Evolutionary conservation across 2,329 filamentous ascomycete species (phyloP).

Genomic region (Mycosphaerella arachidis): DNA sequence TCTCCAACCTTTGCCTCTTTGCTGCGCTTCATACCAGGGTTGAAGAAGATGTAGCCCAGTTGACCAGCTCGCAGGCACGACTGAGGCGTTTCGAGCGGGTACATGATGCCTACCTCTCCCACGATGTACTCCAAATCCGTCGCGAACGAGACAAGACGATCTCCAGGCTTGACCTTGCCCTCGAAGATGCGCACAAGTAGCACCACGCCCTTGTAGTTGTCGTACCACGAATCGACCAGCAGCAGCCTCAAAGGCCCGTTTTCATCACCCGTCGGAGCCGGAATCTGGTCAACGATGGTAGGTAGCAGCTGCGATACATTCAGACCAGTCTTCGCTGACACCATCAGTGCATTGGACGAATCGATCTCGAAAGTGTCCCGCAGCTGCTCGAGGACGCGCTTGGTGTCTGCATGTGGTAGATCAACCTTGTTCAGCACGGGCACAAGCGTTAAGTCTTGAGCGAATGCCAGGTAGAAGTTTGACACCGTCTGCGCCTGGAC

Average conservation of each 20-base stretch:
- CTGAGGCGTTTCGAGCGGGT: conserved; percentile 81
- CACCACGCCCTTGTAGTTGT: conserved; percentile 90
- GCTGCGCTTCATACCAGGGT: conserved; percentile 95
- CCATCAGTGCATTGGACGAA: conserved; percentile 65
- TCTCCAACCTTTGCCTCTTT: conserved; percentile 95
- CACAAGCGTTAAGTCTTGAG: conserved; percentile 78
- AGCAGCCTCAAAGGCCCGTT: conserved; percentile 73
- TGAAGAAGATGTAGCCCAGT: conserved; percentile 95
- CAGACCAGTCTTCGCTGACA: conserved; percentile 90
- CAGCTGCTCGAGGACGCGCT: conserved; percentile 81
- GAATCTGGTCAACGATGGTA: conserved; percentile 78
- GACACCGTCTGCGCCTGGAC: conserved; percentile 97
- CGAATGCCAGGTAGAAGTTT: conserved; percentile 96
- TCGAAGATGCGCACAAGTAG: conserved; percentile 89
- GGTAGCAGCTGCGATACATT: conserved; percentile 83
- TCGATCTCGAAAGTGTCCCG: conserved; percentile 82
- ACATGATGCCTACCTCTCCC: conserved; percentile 95
- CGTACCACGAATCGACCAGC: conserved; percentile 97
- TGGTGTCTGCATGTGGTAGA: conserved; percentile 81
- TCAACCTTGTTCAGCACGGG: conserved; percentile 98
- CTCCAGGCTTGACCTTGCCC: conserved; percentile 74
- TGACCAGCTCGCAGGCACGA: conserved; percentile 79
- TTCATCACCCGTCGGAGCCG: conserved; percentile 70
- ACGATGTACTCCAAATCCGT: conserved; percentile 88
- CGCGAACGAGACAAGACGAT: conserved; percentile 80